Evolutionary conservation across 139 green algal species (phyloP).

Genomic region (Coccomyxa sp.): DNA sequence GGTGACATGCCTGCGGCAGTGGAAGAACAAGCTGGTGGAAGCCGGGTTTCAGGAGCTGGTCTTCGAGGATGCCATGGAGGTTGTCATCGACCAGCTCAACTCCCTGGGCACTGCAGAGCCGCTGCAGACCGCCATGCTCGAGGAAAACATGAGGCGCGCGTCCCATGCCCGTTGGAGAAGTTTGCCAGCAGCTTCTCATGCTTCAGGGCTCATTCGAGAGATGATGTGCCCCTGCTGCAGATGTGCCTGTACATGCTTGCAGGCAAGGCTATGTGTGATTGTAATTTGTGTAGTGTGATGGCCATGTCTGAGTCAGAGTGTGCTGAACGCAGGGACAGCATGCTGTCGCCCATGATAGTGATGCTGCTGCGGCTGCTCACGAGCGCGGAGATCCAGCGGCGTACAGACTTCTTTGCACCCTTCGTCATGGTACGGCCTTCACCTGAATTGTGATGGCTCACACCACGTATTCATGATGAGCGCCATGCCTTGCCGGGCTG

Average conservation of each 20-base stretch:
- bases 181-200: background rate
- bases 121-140: constrained; percentile 34
- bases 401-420: constrained; percentile 76
- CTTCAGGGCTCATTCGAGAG: background rate
- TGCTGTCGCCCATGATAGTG: constrained; percentile 56
- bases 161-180: constrained; percentile 9
- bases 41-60: constrained; percentile 66
- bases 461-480: background rate
- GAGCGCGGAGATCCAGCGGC: constrained; percentile 56
- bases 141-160: constrained; percentile 46
- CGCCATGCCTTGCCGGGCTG: background rate
- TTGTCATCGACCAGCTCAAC: constrained; percentile 64
- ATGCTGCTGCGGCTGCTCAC: constrained; percentile 80
- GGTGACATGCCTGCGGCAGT: constrained; percentile 18
- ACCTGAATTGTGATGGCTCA: background rate
- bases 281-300: no score
- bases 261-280: no score
- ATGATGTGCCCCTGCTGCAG: background rate
- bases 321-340: no score
- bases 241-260: no score
- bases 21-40: constrained; percentile 51
- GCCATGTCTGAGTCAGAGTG: no score
- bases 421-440: constrained; percentile 63
- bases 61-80: constrained; percentile 76
- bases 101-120: constrained; percentile 30